Evolutionary conservation across 1,284 basidiomycete genomes (phyloP).

Genomic region (Moesziomyces parantarcticus): DNA sequence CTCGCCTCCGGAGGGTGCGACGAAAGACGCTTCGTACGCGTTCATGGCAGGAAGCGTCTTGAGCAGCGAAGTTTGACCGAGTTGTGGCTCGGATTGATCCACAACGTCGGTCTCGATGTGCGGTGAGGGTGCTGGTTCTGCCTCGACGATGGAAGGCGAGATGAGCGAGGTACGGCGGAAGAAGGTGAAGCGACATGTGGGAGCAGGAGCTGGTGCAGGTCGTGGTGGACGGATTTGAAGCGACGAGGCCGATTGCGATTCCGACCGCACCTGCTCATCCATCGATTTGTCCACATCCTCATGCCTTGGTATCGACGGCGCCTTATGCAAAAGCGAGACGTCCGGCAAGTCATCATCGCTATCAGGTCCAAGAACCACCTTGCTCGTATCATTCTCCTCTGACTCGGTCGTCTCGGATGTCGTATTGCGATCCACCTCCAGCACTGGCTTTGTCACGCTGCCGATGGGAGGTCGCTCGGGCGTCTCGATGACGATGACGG

Average conservation of each 20-base stretch:
- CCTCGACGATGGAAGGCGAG: neutral
- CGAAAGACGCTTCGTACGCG: slow-evolving; percentile 3
- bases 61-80: neutral
- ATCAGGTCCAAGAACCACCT: slow-evolving; percentile 1
- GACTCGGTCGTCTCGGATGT: neutral
- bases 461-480: slow-evolving; percentile 13
- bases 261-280: too few relatives aligned
- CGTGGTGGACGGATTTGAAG: slow-evolving; percentile 17
- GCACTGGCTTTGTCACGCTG: too few relatives aligned
- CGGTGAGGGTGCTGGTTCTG: neutral
- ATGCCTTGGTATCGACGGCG: too few relatives aligned
- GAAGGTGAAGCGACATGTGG: slow-evolving; percentile 30
- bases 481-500: slow-evolving; percentile 29
- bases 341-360: neutral
- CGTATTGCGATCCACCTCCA: neutral
- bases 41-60: slow-evolving; percentile 23
- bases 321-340: neutral
- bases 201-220: neutral
- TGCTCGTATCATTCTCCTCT: slow-evolving; percentile 13
- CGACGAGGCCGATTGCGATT: slow-evolving; percentile 11
- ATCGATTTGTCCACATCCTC: neutral
- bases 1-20: neutral
- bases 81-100: too few relatives aligned
- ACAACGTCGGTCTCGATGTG: too few relatives aligned
- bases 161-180: slow-evolving; percentile 7